Conservation (phyloP, 768 basidiomycete genomes). For the Cyclocybe aegerita region DNA sequence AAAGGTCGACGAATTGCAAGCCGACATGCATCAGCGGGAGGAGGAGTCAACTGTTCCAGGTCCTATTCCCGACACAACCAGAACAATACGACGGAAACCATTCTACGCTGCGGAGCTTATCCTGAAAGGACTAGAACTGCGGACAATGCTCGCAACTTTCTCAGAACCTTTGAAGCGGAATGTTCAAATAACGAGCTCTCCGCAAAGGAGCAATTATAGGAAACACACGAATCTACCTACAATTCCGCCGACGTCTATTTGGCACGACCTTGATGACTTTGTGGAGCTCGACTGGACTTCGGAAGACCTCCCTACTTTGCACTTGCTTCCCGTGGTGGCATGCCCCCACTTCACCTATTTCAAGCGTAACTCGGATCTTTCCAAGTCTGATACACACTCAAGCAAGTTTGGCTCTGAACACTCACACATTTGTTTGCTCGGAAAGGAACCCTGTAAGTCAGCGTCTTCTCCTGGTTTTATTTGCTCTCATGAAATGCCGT, state of each 20-base stretch:
- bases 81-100: slow-evolving; percentile 70
- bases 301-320: slow-evolving; percentile 52
- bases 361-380: slow-evolving; percentile 51
- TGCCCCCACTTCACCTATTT: slow-evolving; percentile 87
- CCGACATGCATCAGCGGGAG: slow-evolving; percentile 90
- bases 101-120: slow-evolving; percentile 89
- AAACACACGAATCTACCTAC: slow-evolving; percentile 43
- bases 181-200: slow-evolving; percentile 47
- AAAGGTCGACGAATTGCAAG: slow-evolving; percentile 75
- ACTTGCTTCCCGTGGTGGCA: slow-evolving; percentile 68
- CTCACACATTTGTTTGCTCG: slow-evolving; percentile 80
- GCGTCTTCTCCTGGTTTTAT: not conserved
- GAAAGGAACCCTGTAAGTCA: slow-evolving; percentile 64
- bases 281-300: slow-evolving; percentile 73
- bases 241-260: slow-evolving; percentile 48
- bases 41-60: slow-evolving; percentile 70
- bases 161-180: slow-evolving; percentile 64
- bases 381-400: slow-evolving; percentile 38
- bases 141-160: slow-evolving; percentile 78
- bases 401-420: slow-evolving; percentile 87
- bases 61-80: slow-evolving; percentile 54
- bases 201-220: slow-evolving; percentile 48
- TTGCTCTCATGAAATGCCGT: slow-evolving; percentile 7
- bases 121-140: slow-evolving; percentile 72
- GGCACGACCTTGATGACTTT: slow-evolving; percentile 84